Percentiles rank a stretch among this genome's conserved stretches.
These are phyloP conservation scores for Juglanconis oblonga DNA, from an alignment of 2,329 filamentous ascomycete species.

Conservation along the genomic window DNA sequence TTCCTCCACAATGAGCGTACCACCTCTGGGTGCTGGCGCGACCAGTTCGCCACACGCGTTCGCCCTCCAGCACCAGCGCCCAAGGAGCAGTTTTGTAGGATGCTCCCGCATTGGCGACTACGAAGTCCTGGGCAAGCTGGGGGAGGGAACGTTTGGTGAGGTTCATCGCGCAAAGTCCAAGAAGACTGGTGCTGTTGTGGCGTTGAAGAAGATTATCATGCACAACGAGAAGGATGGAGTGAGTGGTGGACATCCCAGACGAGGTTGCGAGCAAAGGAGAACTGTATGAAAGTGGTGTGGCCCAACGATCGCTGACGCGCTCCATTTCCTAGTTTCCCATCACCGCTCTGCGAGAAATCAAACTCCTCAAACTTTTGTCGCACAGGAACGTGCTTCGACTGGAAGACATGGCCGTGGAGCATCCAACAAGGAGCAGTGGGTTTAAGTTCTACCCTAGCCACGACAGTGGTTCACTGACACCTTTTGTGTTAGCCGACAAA, in stretches of 20 bases:
- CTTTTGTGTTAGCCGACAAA: conserved; percentile 58
- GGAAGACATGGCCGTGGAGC: conserved; percentile 95
- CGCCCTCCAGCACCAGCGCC: conserved; percentile 54
- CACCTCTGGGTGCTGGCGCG: conserved; percentile 16
- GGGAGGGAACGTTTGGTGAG: conserved; percentile 95
- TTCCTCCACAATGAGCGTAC: conserved; percentile 23
- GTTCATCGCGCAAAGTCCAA: conserved; percentile 85
- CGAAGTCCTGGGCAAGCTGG: conserved; percentile 77
- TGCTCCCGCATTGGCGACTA: conserved; percentile 83
- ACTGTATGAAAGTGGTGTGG: not conserved
- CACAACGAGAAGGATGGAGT: conserved; percentile 98
- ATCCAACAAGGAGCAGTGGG: conserved; percentile 59
- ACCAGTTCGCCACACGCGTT: conserved; percentile 52
- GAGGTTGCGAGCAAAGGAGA: not conserved
- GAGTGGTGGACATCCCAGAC: conserved; percentile 31
- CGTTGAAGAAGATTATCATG: conserved; percentile 98
- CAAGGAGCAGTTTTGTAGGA: conserved; percentile 67
- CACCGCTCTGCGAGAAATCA: conserved; percentile 94
- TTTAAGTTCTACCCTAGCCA: conserved; percentile 17
- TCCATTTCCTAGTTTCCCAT: conserved; percentile 72
- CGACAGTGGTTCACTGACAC: conserved; percentile 20
- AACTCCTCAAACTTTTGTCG: conserved; percentile 90
- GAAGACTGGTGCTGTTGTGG: conserved; percentile 72
- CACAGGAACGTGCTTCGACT: conserved; percentile 84
- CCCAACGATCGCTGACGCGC: conserved; percentile 11